A percentile compares a stretch with the other conserved stretches of the same genome.
Evolutionary conservation across 352 stramenopile genomes (phyloP).

Genomic region (Aphanomyces invadans): DNA sequence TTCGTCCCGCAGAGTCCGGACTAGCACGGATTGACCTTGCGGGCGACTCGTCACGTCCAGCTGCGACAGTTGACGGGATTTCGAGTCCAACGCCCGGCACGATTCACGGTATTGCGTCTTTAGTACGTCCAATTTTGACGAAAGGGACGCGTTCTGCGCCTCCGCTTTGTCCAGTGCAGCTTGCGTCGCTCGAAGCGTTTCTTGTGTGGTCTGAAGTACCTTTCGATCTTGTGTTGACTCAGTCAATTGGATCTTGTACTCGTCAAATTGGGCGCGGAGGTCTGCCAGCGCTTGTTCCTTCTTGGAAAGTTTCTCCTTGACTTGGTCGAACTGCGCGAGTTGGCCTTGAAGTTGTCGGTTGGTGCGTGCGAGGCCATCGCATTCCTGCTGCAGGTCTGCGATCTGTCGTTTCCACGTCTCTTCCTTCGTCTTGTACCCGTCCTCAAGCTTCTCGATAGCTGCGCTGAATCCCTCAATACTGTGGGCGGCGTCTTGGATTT

Average conservation of each 20-base stretch:
- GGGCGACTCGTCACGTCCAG: background rate
- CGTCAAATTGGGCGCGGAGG: constrained; percentile 3
- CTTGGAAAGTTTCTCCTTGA: background rate
- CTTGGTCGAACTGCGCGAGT: background rate
- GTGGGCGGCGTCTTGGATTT: constrained; percentile 20
- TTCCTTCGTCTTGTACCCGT: constrained; percentile 19
- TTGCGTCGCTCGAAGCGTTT: background rate
- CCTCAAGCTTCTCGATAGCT: constrained; percentile 15
- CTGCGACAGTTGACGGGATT: background rate
- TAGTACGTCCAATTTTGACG: background rate
- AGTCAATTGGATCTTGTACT: background rate
- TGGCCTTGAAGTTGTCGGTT: constrained; percentile 1
- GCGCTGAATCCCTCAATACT: constrained; percentile 22
- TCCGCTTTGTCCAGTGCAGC: background rate
- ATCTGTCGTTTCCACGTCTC: constrained; percentile 20
- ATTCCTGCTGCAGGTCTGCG: constrained; percentile 13
- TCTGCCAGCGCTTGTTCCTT: constrained; percentile 1
- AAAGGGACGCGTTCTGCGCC: background rate
- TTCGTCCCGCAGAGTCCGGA: constrained; percentile 16
- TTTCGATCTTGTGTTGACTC: background rate
- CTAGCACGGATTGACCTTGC: constrained; percentile 5
- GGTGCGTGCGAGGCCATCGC: background rate
- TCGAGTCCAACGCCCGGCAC: background rate
- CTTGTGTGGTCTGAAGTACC: background rate
- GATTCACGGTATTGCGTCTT: background rate